Evolutionary conservation across 345 rosid species (phyloP).

Genomic region (Mercurialis annua): DNA sequence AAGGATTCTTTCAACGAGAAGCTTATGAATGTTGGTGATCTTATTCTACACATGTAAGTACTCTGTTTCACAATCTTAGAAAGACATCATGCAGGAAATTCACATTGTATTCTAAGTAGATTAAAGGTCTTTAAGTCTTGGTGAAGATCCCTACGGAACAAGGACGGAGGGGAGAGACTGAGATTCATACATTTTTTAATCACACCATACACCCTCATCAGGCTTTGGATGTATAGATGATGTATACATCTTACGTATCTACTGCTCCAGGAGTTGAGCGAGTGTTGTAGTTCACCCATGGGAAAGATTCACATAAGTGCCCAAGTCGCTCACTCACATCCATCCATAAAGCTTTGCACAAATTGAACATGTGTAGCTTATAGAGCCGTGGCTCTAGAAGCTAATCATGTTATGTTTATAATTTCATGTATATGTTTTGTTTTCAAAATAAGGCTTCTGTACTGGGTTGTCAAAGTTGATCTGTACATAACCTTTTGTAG

Average conservation of each 20-base stretch:
- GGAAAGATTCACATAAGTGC: neutral
- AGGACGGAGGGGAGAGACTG: neutral
- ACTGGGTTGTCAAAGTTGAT: neutral
- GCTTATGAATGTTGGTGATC: conserved; percentile 87
- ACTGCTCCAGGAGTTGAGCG: neutral
- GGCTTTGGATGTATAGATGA: neutral
- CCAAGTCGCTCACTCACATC: neutral
- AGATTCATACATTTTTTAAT: no score
- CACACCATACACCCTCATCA: neutral
- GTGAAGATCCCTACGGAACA: neutral
- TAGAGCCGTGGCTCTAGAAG: neutral
- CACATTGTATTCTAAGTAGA: neutral
- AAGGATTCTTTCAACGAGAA: conserved; percentile 72
- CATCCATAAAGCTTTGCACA: neutral
- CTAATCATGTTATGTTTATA: neutral
- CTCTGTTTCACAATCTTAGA: neutral
- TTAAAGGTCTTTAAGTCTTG: neutral
- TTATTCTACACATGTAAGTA: conserved; percentile 82
- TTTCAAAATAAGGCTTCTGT: neutral
- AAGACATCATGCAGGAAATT: neutral
- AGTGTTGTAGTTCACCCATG: neutral
- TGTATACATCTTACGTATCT: conserved; percentile 9
- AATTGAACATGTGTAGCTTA: neutral
- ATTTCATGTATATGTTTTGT: neutral
- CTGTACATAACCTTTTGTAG: conserved; percentile 21